Percentiles rank a stretch among this genome's conserved stretches.
Evolutionary conservation across 2,329 filamentous ascomycete species (phyloP).

Genomic region (Ambrosiella cleistominuta): DNA sequence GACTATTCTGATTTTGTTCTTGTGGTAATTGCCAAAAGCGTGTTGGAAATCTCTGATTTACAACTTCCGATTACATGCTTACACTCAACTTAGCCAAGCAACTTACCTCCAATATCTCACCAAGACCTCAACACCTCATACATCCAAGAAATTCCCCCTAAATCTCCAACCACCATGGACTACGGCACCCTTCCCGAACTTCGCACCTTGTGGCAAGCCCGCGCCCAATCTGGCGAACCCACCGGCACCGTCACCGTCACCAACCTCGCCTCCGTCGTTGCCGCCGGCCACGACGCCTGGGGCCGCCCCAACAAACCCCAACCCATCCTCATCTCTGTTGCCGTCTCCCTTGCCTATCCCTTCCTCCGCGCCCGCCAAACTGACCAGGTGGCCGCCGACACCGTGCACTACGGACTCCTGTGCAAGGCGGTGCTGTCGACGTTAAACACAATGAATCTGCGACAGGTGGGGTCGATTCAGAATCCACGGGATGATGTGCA

Average conservation of each 20-base stretch:
- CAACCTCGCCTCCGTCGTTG: slow-evolving; percentile 40
- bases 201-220: slow-evolving; percentile 21
- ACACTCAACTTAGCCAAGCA: not conserved
- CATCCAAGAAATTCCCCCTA: not conserved
- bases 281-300: slow-evolving; percentile 51
- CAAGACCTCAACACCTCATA: not conserved
- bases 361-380: slow-evolving; percentile 40
- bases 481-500: not conserved
- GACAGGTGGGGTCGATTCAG: slow-evolving; percentile 2
- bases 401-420: slow-evolving; percentile 57
- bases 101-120: not conserved
- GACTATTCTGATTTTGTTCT: too few species aligned
- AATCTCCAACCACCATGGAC: not conserved
- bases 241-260: slow-evolving; percentile 39
- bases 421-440: slow-evolving; percentile 44
- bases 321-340: slow-evolving; percentile 42
- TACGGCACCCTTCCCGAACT: slow-evolving; percentile 3
- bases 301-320: slow-evolving; percentile 40
- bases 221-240: slow-evolving; percentile 26
- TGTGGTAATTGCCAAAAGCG: too few species aligned
- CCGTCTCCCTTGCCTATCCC: slow-evolving; percentile 34
- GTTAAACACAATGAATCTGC: slow-evolving; percentile 21
- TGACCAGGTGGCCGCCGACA: slow-evolving; percentile 49
- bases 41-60: too few species aligned
- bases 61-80: too few species aligned